A percentile compares a stretch with the other conserved stretches of the same genome.
phyloP scores from a whole-genome alignment of 208 protist species.

The Tritrichomonas musculus region DNA sequence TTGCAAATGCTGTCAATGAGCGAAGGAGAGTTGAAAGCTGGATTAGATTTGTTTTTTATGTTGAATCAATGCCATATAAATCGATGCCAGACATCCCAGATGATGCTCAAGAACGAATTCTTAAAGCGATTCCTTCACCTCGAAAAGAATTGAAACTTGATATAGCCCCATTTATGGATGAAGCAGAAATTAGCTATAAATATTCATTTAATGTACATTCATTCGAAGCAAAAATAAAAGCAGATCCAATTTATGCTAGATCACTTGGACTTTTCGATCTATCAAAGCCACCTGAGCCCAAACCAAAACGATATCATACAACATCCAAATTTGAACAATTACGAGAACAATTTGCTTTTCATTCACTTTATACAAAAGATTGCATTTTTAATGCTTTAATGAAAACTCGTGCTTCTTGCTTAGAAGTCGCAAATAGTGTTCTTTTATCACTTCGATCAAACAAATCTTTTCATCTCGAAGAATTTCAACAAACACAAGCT shows the following conservation, averaged over 20 bases:
- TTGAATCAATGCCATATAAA: neutral
- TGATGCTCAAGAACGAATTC: neutral
- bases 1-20: conserved; percentile 25
- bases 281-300: neutral
- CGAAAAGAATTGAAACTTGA: neutral
- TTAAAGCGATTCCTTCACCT: conserved; percentile 1
- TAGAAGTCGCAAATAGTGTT: neutral
- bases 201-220: conserved; percentile 27
- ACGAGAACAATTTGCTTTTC: conserved; percentile 17
- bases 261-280: conserved; percentile 18
- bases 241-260: conserved; percentile 13
- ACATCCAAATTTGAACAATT: neutral
- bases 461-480: conserved; percentile 32
- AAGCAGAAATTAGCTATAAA: conserved; percentile 29
- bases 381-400: conserved; percentile 25
- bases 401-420: conserved; percentile 22
- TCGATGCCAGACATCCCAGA: conserved; percentile 3
- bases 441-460: neutral
- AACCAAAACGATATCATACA: neutral
- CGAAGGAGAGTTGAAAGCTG: neutral
- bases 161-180: neutral
- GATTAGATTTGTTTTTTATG: conserved; percentile 20
- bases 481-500: conserved; percentile 28
- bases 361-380: conserved; percentile 28
- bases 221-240: neutral